These are phyloP conservation scores for Phytophthora quininea DNA, from an alignment of 352 stramenopile genomes.

Conservation along the genomic window DNA sequence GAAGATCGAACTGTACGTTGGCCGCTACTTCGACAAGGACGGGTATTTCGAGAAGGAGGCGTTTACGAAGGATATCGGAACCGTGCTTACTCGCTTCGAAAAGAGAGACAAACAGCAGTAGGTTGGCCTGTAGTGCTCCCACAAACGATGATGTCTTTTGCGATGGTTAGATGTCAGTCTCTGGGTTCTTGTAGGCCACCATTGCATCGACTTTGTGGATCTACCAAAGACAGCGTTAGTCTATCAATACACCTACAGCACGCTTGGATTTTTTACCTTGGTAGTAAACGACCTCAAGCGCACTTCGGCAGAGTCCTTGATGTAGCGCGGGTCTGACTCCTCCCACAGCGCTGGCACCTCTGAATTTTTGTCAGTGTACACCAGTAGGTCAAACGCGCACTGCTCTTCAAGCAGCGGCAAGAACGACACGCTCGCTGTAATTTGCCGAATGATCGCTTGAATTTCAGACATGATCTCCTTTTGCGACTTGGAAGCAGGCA, in stretches of 20 bases:
- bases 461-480: conserved; percentile 99
- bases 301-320: conserved; percentile 98
- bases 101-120: conserved; percentile 79
- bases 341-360: conserved; percentile 96
- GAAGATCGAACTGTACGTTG: conserved; percentile 80
- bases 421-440: conserved; percentile 99
- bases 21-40: conserved; percentile 87
- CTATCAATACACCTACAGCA: conserved; percentile 19
- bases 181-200: conserved; percentile 96
- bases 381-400: conserved; percentile 98
- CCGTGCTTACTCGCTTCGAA: conserved; percentile 66
- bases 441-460: conserved; percentile 99
- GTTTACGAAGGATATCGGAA: conserved; percentile 74
- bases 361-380: conserved; percentile 98
- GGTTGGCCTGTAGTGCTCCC: conserved; percentile 24
- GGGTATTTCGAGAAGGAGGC: conserved; percentile 83
- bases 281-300: conserved; percentile 98
- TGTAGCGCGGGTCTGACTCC: conserved; percentile 98
- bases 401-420: conserved; percentile 97
- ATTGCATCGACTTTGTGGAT: conserved; percentile 98
- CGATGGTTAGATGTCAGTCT: conserved; percentile 69
- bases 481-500: conserved; percentile 60
- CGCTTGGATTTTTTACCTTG: conserved; percentile 72
- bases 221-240: conserved; percentile 47
- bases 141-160: conserved; percentile 10